Evolutionary conservation across 371 early-diverging fungal genomes (phyloP).

Genomic region (Blakeslea trispora): DNA sequence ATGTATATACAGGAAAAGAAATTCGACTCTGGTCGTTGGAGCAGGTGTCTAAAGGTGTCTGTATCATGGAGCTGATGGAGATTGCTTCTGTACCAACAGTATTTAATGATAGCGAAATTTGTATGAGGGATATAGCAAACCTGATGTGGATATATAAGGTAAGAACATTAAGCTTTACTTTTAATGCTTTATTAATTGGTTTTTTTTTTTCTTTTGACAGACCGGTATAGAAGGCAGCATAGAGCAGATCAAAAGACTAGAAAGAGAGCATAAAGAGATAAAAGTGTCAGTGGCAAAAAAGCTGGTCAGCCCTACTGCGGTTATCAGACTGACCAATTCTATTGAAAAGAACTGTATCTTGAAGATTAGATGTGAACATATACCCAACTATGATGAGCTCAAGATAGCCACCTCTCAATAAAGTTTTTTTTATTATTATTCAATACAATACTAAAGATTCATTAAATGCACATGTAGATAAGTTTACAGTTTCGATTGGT

Average conservation of each 20-base stretch:
- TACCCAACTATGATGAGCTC: constrained; percentile 11
- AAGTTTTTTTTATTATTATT: neutral
- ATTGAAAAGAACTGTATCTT: constrained; percentile 13
- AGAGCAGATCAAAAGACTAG: neutral
- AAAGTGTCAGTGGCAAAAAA: constrained; percentile 6
- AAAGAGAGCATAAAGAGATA: constrained; percentile 8
- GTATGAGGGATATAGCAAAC: constrained; percentile 8
- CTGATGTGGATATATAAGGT: constrained; percentile 12
- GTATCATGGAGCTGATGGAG: constrained; percentile 12
- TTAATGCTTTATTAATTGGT: constrained; percentile 7
- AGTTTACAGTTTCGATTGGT: too few species aligned
- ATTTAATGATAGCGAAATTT: constrained; percentile 5
- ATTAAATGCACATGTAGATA: too few species aligned
- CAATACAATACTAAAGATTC: too few species aligned
- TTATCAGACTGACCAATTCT: constrained; percentile 3
- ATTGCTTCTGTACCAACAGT: constrained; percentile 7
- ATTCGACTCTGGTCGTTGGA: constrained; percentile 15
- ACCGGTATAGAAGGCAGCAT: constrained; percentile 9
- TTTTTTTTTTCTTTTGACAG: constrained; percentile 8
- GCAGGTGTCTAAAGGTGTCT: constrained; percentile 14
- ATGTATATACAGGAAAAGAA: constrained; percentile 11
- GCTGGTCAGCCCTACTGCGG: constrained; percentile 3
- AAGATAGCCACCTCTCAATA: neutral
- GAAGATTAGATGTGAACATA: constrained; percentile 15
- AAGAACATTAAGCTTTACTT: constrained; percentile 9